Evolutionary conservation across 805 yeast species (phyloP).

Genomic region (Kluyveromyces aestuarii): DNA sequence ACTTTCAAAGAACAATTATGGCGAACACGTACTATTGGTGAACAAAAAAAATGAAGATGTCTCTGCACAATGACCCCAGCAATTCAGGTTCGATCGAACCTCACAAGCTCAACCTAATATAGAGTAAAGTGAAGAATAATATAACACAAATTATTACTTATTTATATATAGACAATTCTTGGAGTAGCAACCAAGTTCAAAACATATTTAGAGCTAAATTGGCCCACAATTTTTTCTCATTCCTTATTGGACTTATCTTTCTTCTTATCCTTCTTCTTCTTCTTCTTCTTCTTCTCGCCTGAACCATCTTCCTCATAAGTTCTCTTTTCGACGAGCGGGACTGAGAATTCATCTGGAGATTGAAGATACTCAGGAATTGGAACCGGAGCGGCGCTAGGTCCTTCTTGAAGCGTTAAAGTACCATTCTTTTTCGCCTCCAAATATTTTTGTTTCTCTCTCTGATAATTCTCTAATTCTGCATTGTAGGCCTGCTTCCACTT

Average conservation of each 20-base stretch:
- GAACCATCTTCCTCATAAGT: constrained; percentile 26
- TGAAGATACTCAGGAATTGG: constrained; percentile 31
- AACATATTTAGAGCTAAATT: not conserved
- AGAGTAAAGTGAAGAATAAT: not conserved
- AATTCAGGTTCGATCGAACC: not conserved
- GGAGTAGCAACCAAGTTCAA: constrained; percentile 1
- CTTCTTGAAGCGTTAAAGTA: constrained; percentile 14
- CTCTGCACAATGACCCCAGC: too few species aligned
- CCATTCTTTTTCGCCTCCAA: constrained; percentile 38
- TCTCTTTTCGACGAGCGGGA: constrained; percentile 30
- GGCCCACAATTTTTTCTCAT: not conserved
- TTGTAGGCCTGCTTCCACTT: constrained; percentile 56
- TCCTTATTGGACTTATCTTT: constrained; percentile 27
- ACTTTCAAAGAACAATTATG: too few species aligned
- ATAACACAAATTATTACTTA: not conserved
- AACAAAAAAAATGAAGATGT: too few species aligned
- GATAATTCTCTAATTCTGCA: constrained; percentile 37
- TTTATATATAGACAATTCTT: not conserved
- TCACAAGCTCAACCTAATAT: not conserved
- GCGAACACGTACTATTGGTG: too few species aligned
- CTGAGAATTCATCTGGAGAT: constrained; percentile 11
- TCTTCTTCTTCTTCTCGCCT: constrained; percentile 36
- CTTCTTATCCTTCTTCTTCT: constrained; percentile 47
- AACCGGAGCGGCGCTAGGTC: constrained; percentile 33
- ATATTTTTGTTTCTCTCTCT: constrained; percentile 37